Conservation (phyloP, 2,329 filamentous ascomycete genomes). For the Aspergillus sclerotialis region DNA sequence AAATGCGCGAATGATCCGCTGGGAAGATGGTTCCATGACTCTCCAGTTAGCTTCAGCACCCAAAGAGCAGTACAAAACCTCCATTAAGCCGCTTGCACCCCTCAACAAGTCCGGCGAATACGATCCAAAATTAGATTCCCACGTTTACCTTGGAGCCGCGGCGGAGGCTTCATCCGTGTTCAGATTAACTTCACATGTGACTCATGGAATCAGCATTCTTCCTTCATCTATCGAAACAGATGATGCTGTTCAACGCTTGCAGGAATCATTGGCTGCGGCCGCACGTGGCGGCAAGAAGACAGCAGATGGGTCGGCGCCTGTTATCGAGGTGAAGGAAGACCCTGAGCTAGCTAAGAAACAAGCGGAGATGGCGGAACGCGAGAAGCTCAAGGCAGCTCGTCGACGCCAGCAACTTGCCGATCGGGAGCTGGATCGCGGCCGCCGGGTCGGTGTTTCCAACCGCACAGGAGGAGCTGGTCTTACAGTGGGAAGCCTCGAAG, state of each 20-base stretch:
- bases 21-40: conserved; percentile 61
- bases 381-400: conserved; percentile 49
- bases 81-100: conserved; percentile 52
- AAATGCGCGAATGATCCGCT: conserved; percentile 58
- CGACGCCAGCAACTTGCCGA: conserved; percentile 50
- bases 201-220: conserved; percentile 51
- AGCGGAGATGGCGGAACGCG: conserved; percentile 54
- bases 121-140: conserved; percentile 51
- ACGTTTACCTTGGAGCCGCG: conserved; percentile 57
- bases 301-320: conserved; percentile 46
- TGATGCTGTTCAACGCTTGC: conserved; percentile 55
- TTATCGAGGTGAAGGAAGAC: conserved; percentile 55
- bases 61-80: conserved; percentile 53
- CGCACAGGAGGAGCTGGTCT: conserved; percentile 45
- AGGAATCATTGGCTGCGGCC: conserved; percentile 53
- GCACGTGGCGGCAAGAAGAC: conserved; percentile 45
- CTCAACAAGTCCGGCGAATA: conserved; percentile 47
- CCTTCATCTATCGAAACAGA: conserved; percentile 52
- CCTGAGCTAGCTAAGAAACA: conserved; percentile 54
- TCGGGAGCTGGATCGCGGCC: conserved; percentile 49
- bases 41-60: conserved; percentile 59
- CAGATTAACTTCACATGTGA: conserved; percentile 57
- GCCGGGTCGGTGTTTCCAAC: conserved; percentile 38
- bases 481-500: conserved; percentile 52
- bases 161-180: conserved; percentile 52